Evolutionary conservation across 371 early-diverging fungal species (phyloP).

Genomic region (Mucor sp.): DNA sequence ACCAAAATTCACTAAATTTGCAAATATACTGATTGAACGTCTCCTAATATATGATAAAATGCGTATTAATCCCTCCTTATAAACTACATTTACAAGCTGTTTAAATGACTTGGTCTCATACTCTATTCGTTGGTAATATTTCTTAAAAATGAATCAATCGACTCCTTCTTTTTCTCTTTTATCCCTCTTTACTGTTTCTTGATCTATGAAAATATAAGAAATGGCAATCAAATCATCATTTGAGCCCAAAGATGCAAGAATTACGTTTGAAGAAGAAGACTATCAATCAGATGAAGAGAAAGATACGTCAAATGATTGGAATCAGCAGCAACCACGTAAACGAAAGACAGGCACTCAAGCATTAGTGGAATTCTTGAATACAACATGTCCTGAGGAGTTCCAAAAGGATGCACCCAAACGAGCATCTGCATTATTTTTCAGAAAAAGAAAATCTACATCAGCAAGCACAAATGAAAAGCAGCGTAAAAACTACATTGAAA

Average conservation of each 20-base stretch:
- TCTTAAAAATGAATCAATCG: background rate
- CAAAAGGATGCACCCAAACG: conserved; percentile 18
- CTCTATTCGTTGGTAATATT: background rate
- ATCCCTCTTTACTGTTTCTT: conserved; percentile 1
- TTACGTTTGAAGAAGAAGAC: conserved; percentile 17
- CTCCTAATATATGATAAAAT: background rate
- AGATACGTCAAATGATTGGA: background rate
- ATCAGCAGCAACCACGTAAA: conserved; percentile 18
- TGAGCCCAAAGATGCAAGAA: conserved; percentile 39
- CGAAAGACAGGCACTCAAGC: conserved; percentile 36
- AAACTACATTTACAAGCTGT: background rate
- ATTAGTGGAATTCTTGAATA: conserved; percentile 35
- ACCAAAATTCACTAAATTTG: background rate
- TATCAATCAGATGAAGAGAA: conserved; percentile 4
- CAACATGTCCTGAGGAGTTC: conserved; percentile 40
- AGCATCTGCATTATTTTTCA: conserved; percentile 20
- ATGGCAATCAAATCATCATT: conserved; percentile 17
- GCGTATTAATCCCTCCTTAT: background rate
- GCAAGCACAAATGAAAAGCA: conserved; percentile 2
- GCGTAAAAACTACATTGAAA: conserved; percentile 26
- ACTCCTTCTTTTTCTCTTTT: conserved; percentile 5
- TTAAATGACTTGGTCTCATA: background rate
- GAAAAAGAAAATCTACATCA: conserved; percentile 4
- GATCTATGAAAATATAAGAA: background rate
- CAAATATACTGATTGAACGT: background rate